These are phyloP conservation scores for Fragilaria crotonensis DNA, from an alignment of 108 stramenopile species.

Conservation along the genomic window DNA sequence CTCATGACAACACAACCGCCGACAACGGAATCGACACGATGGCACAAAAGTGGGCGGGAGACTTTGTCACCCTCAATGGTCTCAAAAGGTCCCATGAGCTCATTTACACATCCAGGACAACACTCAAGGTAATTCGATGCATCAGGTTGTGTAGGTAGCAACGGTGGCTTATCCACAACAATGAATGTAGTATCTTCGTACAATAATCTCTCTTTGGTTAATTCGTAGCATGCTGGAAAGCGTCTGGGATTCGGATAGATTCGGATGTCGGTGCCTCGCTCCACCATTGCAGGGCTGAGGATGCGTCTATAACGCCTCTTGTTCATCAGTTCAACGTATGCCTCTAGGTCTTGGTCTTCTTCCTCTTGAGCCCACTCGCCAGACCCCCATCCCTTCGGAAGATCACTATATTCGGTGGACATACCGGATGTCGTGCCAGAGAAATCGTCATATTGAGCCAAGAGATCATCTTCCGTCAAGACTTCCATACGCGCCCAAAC, in stretches of 20 bases:
- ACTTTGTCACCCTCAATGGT: conserved; percentile 57
- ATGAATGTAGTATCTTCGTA: conserved; percentile 87
- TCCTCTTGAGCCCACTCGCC: conserved; percentile 24
- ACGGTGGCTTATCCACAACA: conserved; percentile 86
- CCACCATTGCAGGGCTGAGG: conserved; percentile 47
- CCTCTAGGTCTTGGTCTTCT: conserved; percentile 43
- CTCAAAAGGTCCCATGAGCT: conserved; percentile 64
- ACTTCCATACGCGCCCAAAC: conserved; percentile 82
- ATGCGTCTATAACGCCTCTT: conserved; percentile 64
- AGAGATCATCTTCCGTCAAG: conserved; percentile 60
- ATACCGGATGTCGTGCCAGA: not conserved
- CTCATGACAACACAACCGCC: conserved; percentile 84
- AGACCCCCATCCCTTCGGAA: conserved; percentile 52
- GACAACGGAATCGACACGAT: conserved; percentile 82
- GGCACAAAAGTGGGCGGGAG: conserved; percentile 64
- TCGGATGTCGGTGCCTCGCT: conserved; percentile 74
- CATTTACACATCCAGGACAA: conserved; percentile 75
- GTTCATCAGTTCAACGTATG: conserved; percentile 59
- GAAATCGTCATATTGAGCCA: conserved; percentile 55
- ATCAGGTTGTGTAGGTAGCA: conserved; percentile 87
- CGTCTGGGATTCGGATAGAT: conserved; percentile 74
- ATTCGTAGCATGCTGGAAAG: conserved; percentile 72
- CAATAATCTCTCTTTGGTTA: conserved; percentile 34
- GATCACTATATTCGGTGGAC: conserved; percentile 31
- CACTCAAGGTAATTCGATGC: conserved; percentile 81